Base-by-base conservation (phyloP, 2,329 filamentous ascomycete species). In the Fusarium mundagurra region DNA sequence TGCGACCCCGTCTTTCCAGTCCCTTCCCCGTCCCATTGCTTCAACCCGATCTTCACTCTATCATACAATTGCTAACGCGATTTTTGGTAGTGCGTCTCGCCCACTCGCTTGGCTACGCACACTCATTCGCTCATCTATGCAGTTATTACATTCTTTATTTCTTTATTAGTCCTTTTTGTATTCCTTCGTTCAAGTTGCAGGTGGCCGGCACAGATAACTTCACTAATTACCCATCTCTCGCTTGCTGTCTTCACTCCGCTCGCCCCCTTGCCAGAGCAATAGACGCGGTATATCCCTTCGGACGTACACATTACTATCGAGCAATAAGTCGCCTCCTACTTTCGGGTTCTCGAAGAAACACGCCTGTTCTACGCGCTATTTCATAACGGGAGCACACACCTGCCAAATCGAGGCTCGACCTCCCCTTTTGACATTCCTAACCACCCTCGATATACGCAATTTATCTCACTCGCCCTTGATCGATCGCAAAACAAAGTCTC, bases 71-170 rank as follows among this genome's bases (percentile, higher is more conserved):
- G 62, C 62, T 75, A 71, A 71, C 73, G 59, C 69, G 62, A 58
- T 73, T 70, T 65, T 73, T 73, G 66, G 69, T 75, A 70, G 72
- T 75, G 72, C 72, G 73, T 71, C 69, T 75, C 66, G 73, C 67
- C 73, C 73, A 73, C 63, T 75, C 73, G 66, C 73, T 75, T 75
- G 69, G 73, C 71, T 71, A 71, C 69, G 66, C 72, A 75, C 59
- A 61, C 64, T 69, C 72, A 60, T 41, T 75, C 72, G 72, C 53
- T 74, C 60, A 50, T 53, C 54, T 47, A 70, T 61, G 63, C 53
- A 38, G 59, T 43, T 69, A 53, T 41, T 27, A 66, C 70, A 65
- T 71, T 76, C 73, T 71, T 75, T 75, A 39, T 51, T 65, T 62
- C 22, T 61, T 51, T 63, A 50, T 73, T 69, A 45, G 47, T 60